Conservation (phyloP, 495 filamentous ascomycete genomes). For the Xylaria castorea region DNA sequence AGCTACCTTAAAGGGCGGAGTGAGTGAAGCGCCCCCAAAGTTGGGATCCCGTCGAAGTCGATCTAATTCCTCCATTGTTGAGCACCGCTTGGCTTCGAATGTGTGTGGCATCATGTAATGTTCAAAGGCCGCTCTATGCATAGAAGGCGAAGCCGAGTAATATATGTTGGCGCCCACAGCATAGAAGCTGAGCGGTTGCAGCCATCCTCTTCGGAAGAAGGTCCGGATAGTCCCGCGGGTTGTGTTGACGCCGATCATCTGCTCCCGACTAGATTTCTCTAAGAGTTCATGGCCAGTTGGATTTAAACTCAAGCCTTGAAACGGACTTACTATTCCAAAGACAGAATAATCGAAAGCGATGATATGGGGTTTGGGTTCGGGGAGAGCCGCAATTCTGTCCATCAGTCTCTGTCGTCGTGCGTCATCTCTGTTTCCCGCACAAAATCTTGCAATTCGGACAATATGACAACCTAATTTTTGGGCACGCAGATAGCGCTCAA, state of each 20-base stretch:
- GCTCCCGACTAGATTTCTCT: conserved; percentile 52
- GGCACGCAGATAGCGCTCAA: conserved; percentile 63
- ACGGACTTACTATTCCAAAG: conserved; percentile 69
- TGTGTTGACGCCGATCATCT: conserved; percentile 51
- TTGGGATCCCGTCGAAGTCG: conserved; percentile 65
- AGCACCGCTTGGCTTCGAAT: conserved; percentile 69
- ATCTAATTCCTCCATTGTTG: conserved; percentile 69
- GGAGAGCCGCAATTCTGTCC: conserved; percentile 53
- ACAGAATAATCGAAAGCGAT: conserved; percentile 78
- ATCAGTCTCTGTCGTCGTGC: conserved; percentile 63
- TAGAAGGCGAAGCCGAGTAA: conserved; percentile 78
- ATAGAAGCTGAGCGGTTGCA: conserved; percentile 76
- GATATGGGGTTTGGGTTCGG: conserved; percentile 63
- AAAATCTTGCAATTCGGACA: conserved; percentile 70
- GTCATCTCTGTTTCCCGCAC: conserved; percentile 64
- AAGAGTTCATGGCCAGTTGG: conserved; percentile 73
- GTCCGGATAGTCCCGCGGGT: conserved; percentile 59
- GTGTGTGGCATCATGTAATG: conserved; percentile 75
- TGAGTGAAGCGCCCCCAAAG: conserved; percentile 77
- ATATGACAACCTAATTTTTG: conserved; percentile 71
- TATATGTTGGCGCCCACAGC: conserved; percentile 75
- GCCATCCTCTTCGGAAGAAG: conserved; percentile 61
- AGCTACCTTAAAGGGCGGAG: conserved; percentile 78
- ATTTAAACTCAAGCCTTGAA: conserved; percentile 71
- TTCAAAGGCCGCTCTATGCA: conserved; percentile 78